Base-by-base conservation (phyloP, 2,329 filamentous ascomycete genomes). In the Colletotrichum higginsianum region DNA sequence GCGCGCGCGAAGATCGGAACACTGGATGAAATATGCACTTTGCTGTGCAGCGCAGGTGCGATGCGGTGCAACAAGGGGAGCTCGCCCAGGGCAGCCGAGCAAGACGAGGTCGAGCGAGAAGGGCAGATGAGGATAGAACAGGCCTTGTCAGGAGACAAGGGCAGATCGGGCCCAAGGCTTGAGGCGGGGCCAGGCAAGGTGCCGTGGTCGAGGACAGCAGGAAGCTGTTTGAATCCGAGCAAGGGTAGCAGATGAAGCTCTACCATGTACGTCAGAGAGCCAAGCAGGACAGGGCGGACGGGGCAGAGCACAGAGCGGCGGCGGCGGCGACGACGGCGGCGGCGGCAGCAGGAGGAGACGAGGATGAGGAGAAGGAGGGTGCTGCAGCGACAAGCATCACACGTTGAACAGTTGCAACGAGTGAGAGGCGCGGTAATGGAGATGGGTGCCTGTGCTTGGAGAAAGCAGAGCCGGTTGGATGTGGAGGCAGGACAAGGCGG, bases 201-300 rank as follows among this genome's bases (percentile, higher is more conserved):
- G 63, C 67, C 67, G 67, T 57, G 63, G 67, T 70, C 67, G 63
- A 70, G 49, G 56, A n/a, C 47, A 67, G 42, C 42, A 70, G 67
- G 53, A 61, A 70, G 67, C 67, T 70, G 67, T 70, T 70, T 70
- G 67, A 70, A 61, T 47, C 62, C 63, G 63, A 66, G 50, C 67
- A 57, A 70, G 67, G 67, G 67, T 70, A 66, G 67, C 42, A 66
- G 49, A 67, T 70, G 67, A 61, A 70, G 67, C 67, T 70, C 67
- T 70, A 67, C 67, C 67, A 66, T 70, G 67, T 66, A 61, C 55
- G 67, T 70, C 67, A 57, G 56, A 67, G 67, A 56, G 62, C 67
- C 62, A 70, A 67, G 67, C 44, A 66, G 56, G 67, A 67, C 67
- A 61, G 63, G 67, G 67, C 67, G 67, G 67, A 61, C 67, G 42